Base-by-base conservation (phyloP, 805 yeast genomes). In the Starmerella bombicola region DNA sequence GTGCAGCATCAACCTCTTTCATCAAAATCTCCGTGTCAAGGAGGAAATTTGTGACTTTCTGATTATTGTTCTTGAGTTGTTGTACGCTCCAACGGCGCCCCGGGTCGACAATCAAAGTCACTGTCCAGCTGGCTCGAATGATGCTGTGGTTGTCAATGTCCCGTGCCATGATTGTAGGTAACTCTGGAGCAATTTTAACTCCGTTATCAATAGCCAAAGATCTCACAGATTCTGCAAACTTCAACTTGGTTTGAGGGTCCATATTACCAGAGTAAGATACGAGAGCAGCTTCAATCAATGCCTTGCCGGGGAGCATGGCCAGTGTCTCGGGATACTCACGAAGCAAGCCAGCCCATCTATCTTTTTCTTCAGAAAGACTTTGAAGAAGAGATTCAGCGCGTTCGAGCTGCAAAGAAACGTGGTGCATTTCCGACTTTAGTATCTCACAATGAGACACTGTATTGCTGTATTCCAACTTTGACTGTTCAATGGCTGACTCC, bases 361-460 rank as follows among this genome's bases (percentile, higher is more conserved):
- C 57, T 48, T 80, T 70, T 56, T 86, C 97, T 1, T 59, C 57
- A 0, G 78, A 69, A 46, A 86, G 64, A 48, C 73, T 75, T 4
- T 73, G 76, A 23, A 86, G 61, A 30, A 88, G 63, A 10, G 63
- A 55, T 42, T 71, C 59, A 43, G 95, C 79, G 31, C 93, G 65
- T 1, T 55, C 59, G 1, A 83, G 79, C 44, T 74, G 80, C 2
- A 36, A 39, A 43, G 74, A 73, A 7, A 84, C 88, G 1, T 54
- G 50, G 2, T 57, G 56, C 78, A 86, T 79, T 53, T 83, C 88
- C 1, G 64, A 51, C 56, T 81, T 86, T 32, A 85, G 74, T 24
- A 65, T 61, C 55, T 88, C 95, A 1, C 82, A 69, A 28, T 82
- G 86, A 44, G 94, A 65, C 24, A 88, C 83, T n/a, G 80, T 61